Conservation (phyloP, 2,329 filamentous ascomycete genomes). For the Colletotrichum sp. region DNA sequence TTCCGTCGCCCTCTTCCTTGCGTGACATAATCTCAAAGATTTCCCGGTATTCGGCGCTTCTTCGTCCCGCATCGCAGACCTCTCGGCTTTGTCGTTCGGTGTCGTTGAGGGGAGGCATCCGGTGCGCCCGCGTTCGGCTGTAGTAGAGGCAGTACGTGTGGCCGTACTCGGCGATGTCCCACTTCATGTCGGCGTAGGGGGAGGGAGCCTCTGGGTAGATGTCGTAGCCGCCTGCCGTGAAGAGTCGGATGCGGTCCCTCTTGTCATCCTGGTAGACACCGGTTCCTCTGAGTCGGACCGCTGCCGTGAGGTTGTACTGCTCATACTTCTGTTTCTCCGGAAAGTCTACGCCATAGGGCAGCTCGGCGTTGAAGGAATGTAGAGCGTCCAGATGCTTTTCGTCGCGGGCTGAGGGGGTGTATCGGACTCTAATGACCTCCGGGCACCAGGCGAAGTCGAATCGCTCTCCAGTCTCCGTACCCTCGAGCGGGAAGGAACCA, state of each 20-base stretch:
- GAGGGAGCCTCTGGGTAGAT: background rate
- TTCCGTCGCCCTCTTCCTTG: background rate
- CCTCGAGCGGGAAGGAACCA: background rate
- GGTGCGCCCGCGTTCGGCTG: background rate
- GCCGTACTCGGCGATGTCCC: background rate
- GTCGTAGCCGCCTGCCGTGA: background rate
- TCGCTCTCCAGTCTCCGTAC: background rate
- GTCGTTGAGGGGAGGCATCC: background rate
- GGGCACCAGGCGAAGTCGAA: background rate
- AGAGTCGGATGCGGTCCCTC: background rate
- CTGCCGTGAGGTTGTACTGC: background rate
- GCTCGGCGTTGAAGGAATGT: background rate
- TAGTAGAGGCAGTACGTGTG: background rate
- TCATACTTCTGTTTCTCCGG: background rate
- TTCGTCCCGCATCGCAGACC: background rate
- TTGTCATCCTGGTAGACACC: background rate
- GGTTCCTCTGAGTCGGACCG: background rate
- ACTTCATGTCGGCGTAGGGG: background rate
- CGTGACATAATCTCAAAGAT: background rate
- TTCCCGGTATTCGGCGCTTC: background rate
- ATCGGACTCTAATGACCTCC: background rate
- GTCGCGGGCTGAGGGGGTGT: background rate
- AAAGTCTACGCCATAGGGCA: background rate
- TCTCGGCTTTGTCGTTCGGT: background rate
- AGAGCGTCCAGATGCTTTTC: background rate